Evolutionary conservation across 2,329 filamentous ascomycete genomes (phyloP).

Genomic region (Calonectria honghensis): DNA sequence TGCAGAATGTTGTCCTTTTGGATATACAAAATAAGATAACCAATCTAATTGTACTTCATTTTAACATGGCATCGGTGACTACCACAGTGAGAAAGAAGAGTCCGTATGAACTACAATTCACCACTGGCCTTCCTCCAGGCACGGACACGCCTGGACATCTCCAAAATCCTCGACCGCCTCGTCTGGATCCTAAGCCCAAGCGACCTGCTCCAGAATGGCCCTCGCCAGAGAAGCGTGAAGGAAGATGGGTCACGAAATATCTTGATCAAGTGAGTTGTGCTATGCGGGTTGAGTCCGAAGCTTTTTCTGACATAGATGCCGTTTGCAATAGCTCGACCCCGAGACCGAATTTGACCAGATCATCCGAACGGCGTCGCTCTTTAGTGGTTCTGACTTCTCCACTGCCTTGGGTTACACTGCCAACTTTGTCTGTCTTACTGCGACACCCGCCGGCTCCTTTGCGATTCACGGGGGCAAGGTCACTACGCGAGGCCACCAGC

Average conservation of each 20-base stretch:
- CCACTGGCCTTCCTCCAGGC: not conserved
- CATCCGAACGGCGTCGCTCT: not conserved
- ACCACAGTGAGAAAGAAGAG: not conserved
- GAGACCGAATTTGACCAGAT: conserved; percentile 18
- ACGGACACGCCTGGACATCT: not conserved
- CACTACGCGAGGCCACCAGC: conserved; percentile 3
- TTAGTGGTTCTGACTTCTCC: conserved; percentile 8
- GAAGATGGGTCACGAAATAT: conserved; percentile 2
- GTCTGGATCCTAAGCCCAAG: not conserved
- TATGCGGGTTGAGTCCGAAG: not conserved
- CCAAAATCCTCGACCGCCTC: not conserved
- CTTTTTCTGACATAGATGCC: not conserved
- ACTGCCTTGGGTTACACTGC: conserved; percentile 13
- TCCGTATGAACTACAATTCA: conserved; percentile 1
- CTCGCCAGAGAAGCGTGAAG: not conserved
- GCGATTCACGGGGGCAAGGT: conserved; percentile 14
- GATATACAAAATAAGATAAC: too few relatives aligned
- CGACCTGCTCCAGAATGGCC: conserved; percentile 3
- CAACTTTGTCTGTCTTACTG: conserved; percentile 20
- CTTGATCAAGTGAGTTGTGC: conserved; percentile 1
- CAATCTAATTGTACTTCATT: not conserved
- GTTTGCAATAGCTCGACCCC: conserved; percentile 1
- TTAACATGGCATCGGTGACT: not conserved
- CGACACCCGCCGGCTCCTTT: conserved; percentile 1
- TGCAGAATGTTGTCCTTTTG: not conserved